These are phyloP conservation scores for Hypoxylon sp. DNA, from an alignment of 2,329 filamentous ascomycete species.

Conservation along the genomic window DNA sequence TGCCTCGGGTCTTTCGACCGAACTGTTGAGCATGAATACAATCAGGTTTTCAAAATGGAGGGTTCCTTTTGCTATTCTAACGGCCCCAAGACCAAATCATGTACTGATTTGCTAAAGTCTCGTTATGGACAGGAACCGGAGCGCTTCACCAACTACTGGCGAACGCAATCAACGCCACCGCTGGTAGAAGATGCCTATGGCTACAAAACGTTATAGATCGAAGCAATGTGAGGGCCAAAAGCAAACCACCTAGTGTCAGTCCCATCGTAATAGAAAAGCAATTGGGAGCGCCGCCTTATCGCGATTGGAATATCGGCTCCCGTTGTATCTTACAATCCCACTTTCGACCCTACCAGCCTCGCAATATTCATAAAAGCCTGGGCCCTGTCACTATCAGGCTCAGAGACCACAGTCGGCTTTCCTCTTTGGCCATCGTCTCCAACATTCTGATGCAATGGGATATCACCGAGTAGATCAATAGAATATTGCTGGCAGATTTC, in stretches of 20 bases:
- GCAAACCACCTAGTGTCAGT: background rate
- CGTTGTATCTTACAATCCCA: conserved; percentile 54
- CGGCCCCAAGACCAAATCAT: conserved; percentile 20
- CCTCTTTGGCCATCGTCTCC: conserved; percentile 89
- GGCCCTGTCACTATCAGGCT: conserved; percentile 81
- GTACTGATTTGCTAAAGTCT: conserved; percentile 45
- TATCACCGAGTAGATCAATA: conserved; percentile 86
- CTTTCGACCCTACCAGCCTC: conserved; percentile 62
- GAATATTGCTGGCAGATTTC: conserved; percentile 78
- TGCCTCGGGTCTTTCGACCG: conserved; percentile 36
- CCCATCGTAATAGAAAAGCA: background rate
- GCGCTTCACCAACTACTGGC: conserved; percentile 1
- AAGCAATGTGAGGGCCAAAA: background rate
- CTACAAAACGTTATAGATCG: background rate
- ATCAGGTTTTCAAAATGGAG: conserved; percentile 33
- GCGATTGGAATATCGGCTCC: background rate
- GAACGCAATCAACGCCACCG: background rate
- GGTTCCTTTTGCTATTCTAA: conserved; percentile 36
- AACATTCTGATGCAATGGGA: conserved; percentile 88
- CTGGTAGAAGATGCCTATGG: background rate
- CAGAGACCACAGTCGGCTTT: conserved; percentile 89
- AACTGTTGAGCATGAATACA: conserved; percentile 40
- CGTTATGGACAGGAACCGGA: conserved; percentile 37
- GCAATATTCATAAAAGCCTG: conserved; percentile 80
- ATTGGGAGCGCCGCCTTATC: background rate